Percentiles rank a stretch among this genome's conserved stretches.
Evolutionary conservation across 257 asterid species (phyloP).

Genomic region (Ajuga chamaepitys): DNA sequence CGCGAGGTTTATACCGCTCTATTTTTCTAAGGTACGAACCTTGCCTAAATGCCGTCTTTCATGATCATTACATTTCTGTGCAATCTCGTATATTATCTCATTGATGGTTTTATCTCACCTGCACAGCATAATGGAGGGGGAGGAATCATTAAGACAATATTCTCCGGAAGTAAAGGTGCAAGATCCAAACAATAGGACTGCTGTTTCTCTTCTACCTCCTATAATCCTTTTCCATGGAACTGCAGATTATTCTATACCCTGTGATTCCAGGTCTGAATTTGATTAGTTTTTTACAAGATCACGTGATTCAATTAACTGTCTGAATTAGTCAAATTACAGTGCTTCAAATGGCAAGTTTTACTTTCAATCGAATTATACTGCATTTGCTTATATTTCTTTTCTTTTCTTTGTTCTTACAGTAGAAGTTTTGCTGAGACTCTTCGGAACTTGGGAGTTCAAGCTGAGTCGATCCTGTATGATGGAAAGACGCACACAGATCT

Average conservation of each 20-base stretch:
- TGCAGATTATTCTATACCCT: slow-evolving; percentile 90
- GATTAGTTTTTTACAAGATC: neutral
- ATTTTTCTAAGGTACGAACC: slow-evolving; percentile 55
- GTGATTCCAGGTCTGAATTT: slow-evolving; percentile 55
- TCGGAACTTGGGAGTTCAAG: slow-evolving; percentile 60
- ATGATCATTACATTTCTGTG: neutral
- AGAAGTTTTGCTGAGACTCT: slow-evolving; percentile 76
- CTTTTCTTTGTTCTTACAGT: slow-evolving; percentile 27
- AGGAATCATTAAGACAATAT: slow-evolving; percentile 57
- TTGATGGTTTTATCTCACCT: neutral
- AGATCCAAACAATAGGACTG: slow-evolving; percentile 50
- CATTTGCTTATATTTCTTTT: neutral
- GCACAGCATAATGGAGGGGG: slow-evolving; percentile 95
- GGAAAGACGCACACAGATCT: slow-evolving; percentile 95
- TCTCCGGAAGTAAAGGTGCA: slow-evolving; percentile 79
- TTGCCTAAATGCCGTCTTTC: neutral
- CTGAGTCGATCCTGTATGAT: slow-evolving; percentile 73
- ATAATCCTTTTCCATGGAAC: slow-evolving; percentile 84
- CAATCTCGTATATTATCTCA: neutral
- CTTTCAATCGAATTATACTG: neutral
- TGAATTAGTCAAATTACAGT: too few species aligned
- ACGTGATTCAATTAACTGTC: neutral
- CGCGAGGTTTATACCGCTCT: slow-evolving; percentile 76
- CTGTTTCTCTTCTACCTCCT: slow-evolving; percentile 73
- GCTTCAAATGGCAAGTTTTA: neutral